Base-by-base conservation (phyloP, 2,329 filamentous ascomycete genomes). In the Fusarium piperis region DNA sequence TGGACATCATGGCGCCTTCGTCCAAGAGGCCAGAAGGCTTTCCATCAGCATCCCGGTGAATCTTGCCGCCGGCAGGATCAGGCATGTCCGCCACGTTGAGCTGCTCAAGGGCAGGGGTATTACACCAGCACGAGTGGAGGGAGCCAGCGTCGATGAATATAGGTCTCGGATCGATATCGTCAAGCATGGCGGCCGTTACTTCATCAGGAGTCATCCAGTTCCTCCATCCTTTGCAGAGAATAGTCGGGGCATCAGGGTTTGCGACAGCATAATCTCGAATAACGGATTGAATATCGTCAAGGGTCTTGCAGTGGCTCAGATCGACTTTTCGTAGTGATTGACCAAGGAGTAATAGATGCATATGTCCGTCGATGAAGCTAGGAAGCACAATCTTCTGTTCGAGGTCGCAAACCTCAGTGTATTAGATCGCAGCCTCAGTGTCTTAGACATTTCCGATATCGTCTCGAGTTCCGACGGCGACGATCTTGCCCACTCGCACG, bases 81-180 rank as follows among this genome's bases (percentile, higher is more conserved):
- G 83, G 77, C 68, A 84, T 80, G 2, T 82, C 77, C 26, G 82
- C 77, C 13, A 87, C 77, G 3, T 78, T 79, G 75, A 89, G 76
- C 74, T 89, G 87, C 53, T 80, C 67, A 8, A 89, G 75, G 2
- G 83, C 87, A 2, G 84, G 80, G 8, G 80, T 83, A 75, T 85
- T 89, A 76, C 86, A 88, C 87, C 87, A 89, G 9, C 84, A 83
- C 0, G 85, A 86, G 72, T 89, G 87, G 64, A 55, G 52, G 88
- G 76, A 64, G 87, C 86, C 67, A 87, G 85, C 83, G 65, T 89
- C 86, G 62, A 89, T 83, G 60, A 86, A 88, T 46, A 89, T 88
- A 2, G 87, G 86, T 53, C 86, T 77, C 3, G 83, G 78, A 65
- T 88, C 86, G 10, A 89, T 70, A 66, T 86, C 86, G 65, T 89